Evolutionary conservation across 2,329 filamentous ascomycete genomes (phyloP), one percentile per base, ranked within the genome.

Genomic region (Fusarium denticulatum): DNA sequence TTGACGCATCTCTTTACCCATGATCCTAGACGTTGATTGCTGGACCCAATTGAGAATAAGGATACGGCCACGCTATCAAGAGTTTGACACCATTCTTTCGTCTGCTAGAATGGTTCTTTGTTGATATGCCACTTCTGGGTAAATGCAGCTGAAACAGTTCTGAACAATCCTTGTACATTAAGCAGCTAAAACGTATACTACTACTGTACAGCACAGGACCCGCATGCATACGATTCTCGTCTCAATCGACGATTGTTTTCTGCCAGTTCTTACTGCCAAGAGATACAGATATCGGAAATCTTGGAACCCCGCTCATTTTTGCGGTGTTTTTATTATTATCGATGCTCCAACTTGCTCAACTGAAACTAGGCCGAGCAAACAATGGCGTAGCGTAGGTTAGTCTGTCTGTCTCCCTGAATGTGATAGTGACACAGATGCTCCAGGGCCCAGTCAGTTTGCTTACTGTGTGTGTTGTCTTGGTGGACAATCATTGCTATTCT

Each of bases 231-330:
- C 62, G 52, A 73, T 58, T 65, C 47, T 43, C 40, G 36, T 57
- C 30, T 68, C 57, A 67, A 73, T 64, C 66, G 71, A 65, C 68
- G 65, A 76, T 71, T 65, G 50, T 36, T 63, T 67, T 60, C 66
- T 63, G 39, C 60, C 55, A 60, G 61, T 71, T 57, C 36, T 42
- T 49, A 18, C 50, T 63, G 67, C 71, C 73, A 64, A 65, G 64
- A 61, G 65, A 43, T 24, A 12, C 6, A 26, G 26, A 57, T 52
- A 74, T 59, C 50, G 47, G 47, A 53, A 73, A 68, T 56, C 59
- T 67, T 68, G 60, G 67, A 64, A 66, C 67, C 45, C 47, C 53
- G 59, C 64, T 45, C 53, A 60, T 63, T 63, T 53, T 63, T 53
- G 57, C 58, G 64, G 72, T 62, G 63, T 73, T 66, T 43, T 9